Evolutionary conservation across 139 green algal genomes (phyloP).

Genomic region (Chlamydomonas sphaeroides): DNA sequence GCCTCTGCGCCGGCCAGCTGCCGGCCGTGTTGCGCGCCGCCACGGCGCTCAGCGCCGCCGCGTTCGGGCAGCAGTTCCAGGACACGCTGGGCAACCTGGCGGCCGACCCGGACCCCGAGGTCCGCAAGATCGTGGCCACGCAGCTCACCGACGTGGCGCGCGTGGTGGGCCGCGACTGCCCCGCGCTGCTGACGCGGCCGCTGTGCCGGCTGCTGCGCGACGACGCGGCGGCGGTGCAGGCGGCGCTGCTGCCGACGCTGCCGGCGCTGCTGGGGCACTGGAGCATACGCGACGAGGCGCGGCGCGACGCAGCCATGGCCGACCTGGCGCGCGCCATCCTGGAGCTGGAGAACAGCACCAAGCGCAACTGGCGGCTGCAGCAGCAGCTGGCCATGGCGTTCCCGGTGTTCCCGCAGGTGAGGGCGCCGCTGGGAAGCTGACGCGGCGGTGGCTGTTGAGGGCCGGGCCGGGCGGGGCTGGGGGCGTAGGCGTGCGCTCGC

Average conservation of each 20-base stretch:
- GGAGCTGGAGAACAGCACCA: slow-evolving; percentile 48
- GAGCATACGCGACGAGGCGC: slow-evolving; percentile 26
- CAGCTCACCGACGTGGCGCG: slow-evolving; percentile 53
- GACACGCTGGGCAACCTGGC: slow-evolving; percentile 58
- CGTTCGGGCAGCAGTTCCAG: slow-evolving; percentile 58
- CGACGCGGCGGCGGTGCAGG: slow-evolving; percentile 51
- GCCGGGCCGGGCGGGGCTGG: not conserved
- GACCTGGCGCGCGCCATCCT: slow-evolving; percentile 65
- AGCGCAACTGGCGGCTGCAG: slow-evolving; percentile 64
- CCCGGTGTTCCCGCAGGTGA: slow-evolving; percentile 49
- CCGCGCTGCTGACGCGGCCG: slow-evolving; percentile 59
- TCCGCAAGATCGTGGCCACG: slow-evolving; percentile 46
- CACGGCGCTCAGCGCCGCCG: slow-evolving; percentile 5
- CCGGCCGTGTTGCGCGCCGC: slow-evolving; percentile 36
- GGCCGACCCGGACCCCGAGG: slow-evolving; percentile 49
- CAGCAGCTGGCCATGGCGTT: slow-evolving; percentile 52
- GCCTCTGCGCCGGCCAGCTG: slow-evolving; percentile 50
- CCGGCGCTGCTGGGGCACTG: slow-evolving; percentile 43
- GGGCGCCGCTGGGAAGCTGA: not conserved
- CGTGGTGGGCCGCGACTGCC: slow-evolving; percentile 48
- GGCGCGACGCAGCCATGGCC: slow-evolving; percentile 36
- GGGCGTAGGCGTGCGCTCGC: too few species aligned
- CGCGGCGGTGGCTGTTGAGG: not conserved
- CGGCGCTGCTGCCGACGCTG: slow-evolving; percentile 48
- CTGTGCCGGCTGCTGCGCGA: slow-evolving; percentile 64